Conservation (phyloP, 768 basidiomycete genomes). For the Nevesoporus exiguus region DNA sequence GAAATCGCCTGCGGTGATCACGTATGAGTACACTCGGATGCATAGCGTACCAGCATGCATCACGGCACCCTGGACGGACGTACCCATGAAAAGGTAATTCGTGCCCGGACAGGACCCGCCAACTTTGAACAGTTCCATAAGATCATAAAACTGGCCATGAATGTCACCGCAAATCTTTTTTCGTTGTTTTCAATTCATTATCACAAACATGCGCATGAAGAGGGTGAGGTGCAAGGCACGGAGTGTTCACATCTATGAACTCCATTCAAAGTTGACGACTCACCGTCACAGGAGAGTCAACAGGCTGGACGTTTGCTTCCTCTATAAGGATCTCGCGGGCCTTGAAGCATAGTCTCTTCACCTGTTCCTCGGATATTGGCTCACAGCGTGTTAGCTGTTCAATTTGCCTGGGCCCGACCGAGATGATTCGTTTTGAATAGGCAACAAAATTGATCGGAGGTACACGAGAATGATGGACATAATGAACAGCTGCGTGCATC, state of each 20-base stretch:
- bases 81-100: slow-evolving; percentile 96
- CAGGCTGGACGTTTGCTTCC: slow-evolving; percentile 95
- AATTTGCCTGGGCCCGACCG: slow-evolving; percentile 67
- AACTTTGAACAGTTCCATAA: slow-evolving; percentile 92
- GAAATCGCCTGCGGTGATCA: slow-evolving; percentile 72
- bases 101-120: slow-evolving; percentile 92
- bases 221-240: background rate
- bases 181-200: slow-evolving; percentile 6
- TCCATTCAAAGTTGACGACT: slow-evolving; percentile 27
- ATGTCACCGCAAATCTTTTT: slow-evolving; percentile 89
- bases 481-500: slow-evolving; percentile 23
- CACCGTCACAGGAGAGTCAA: slow-evolving; percentile 95
- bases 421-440: slow-evolving; percentile 14
- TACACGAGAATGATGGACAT: slow-evolving; percentile 20
- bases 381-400: slow-evolving; percentile 92
- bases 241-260: slow-evolving; percentile 1
- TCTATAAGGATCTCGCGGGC: slow-evolving; percentile 96
- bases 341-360: slow-evolving; percentile 92
- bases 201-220: slow-evolving; percentile 2
- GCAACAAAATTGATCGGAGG: slow-evolving; percentile 25
- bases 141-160: slow-evolving; percentile 95
- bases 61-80: slow-evolving; percentile 22
- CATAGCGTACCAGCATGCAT: slow-evolving; percentile 4
- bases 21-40: slow-evolving; percentile 8
- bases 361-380: slow-evolving; percentile 92